phyloP scores from a whole-genome alignment of 2,329 filamentous ascomycete genomes.

The Aspergillus amoenus region DNA sequence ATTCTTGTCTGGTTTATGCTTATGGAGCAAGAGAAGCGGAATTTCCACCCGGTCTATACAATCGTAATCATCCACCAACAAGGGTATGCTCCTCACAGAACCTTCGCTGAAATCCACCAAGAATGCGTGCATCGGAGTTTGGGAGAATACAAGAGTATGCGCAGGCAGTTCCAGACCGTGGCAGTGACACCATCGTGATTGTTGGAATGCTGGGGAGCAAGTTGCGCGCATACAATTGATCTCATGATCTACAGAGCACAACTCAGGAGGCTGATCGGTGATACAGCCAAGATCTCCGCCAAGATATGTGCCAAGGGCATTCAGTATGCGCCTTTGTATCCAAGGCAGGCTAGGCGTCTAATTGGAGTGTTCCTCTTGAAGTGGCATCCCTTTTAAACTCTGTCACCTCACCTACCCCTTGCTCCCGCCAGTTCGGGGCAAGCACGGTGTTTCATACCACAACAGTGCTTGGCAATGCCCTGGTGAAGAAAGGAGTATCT shows the following conservation, averaged over 20 bases:
- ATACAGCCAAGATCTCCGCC: conserved; percentile 23
- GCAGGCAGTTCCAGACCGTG: conserved; percentile 5
- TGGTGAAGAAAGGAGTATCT: conserved; percentile 3
- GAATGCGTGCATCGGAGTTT: neutral
- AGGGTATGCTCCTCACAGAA: neutral
- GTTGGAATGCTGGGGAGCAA: neutral
- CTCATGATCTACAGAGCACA: conserved; percentile 16
- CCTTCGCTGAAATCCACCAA: neutral
- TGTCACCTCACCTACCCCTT: conserved; percentile 16
- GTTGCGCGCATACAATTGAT: conserved; percentile 7
- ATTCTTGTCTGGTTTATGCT: conserved; percentile 2
- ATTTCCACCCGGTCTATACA: neutral
- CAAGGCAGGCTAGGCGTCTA: neutral
- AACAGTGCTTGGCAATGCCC: conserved; percentile 24
- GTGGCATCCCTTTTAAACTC: neutral
- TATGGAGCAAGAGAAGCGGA: neutral
- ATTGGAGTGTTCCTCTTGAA: conserved; percentile 2
- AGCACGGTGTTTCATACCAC: conserved; percentile 20
- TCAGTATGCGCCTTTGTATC: conserved; percentile 13
- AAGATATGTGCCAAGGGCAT: conserved; percentile 21
- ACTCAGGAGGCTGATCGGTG: conserved; percentile 8
- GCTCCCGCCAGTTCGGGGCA: conserved; percentile 12
- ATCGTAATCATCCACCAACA: neutral
- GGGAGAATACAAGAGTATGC: neutral
- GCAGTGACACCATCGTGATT: conserved; percentile 3